phyloP scores from a whole-genome alignment of 306 rosid species.

The Prinsepia uniflora region DNA sequence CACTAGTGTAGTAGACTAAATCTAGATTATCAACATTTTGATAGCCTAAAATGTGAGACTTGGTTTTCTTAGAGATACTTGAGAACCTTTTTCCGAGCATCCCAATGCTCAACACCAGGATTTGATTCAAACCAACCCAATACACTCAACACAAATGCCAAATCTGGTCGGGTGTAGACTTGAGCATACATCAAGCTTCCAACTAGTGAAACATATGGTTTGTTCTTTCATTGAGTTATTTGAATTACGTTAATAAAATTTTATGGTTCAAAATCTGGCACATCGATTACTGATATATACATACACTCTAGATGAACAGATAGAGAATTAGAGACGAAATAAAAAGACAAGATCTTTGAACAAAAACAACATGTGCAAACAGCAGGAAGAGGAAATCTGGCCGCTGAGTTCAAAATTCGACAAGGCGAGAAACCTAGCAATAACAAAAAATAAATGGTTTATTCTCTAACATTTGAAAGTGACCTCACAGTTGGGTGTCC shows the following conservation, averaged over 20 bases:
- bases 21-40: too few species aligned
- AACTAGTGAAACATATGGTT: neutral
- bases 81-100: neutral
- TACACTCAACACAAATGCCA: neutral
- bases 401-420: conserved; percentile 19
- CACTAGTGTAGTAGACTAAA: too few species aligned
- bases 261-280: too few species aligned
- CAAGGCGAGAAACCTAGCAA: neutral
- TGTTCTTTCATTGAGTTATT: neutral
- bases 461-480: neutral
- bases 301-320: too few species aligned
- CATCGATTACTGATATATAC: too few species aligned
- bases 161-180: neutral
- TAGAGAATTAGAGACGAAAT: neutral
- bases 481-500: neutral
- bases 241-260: too few species aligned
- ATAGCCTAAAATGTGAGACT: too few species aligned
- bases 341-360: neutral
- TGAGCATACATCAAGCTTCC: neutral
- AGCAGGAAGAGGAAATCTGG: neutral
- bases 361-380: neutral
- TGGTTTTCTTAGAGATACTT: neutral
- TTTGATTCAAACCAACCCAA: neutral
- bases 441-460: neutral
- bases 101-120: neutral